A percentile compares a stretch with the other conserved stretches of the same genome.
Evolutionary conservation across 202 grass and related monocot genomes (phyloP).

Genomic region (Brachypodium distachyon): DNA sequence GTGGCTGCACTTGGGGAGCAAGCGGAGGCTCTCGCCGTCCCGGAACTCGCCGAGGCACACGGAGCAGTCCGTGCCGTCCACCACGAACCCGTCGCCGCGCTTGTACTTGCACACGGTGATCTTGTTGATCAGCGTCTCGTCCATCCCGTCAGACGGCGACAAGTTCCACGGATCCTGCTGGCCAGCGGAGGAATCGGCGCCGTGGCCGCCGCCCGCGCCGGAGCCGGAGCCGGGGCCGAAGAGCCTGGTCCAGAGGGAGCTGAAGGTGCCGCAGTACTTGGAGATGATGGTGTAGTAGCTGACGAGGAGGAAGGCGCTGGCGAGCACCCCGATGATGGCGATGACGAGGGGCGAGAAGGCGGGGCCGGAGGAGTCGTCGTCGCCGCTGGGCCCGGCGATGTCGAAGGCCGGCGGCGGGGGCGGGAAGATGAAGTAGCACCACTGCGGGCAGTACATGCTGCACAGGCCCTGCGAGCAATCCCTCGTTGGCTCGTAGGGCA

Average conservation of each 20-base stretch:
- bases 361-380: slow-evolving; percentile 52
- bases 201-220: not conserved
- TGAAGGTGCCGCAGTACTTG: slow-evolving; percentile 79
- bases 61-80: slow-evolving; percentile 66
- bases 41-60: slow-evolving; percentile 90
- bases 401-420: slow-evolving; percentile 70
- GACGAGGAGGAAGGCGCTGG: slow-evolving; percentile 77
- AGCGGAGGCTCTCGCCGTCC: slow-evolving; percentile 76
- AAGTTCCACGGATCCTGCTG: slow-evolving; percentile 40
- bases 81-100: slow-evolving; percentile 49
- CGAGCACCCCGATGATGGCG: slow-evolving; percentile 83
- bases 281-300: slow-evolving; percentile 86
- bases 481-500: slow-evolving; percentile 66
- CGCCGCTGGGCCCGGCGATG: slow-evolving; percentile 27
- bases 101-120: slow-evolving; percentile 75
- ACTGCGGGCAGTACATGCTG: slow-evolving; percentile 90
- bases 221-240: not conserved
- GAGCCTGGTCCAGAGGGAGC: slow-evolving; percentile 34
- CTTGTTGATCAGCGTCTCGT: slow-evolving; percentile 74
- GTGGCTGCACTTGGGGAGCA: slow-evolving; percentile 90
- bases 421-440: slow-evolving; percentile 90
- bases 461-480: slow-evolving; percentile 94
- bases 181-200: not conserved
- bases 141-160: slow-evolving; percentile 50
- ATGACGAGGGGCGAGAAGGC: slow-evolving; percentile 79